These are phyloP conservation scores for Raffaelea deltoideospora DNA, from an alignment of 2,329 filamentous ascomycete genomes.

Conservation along the genomic window DNA sequence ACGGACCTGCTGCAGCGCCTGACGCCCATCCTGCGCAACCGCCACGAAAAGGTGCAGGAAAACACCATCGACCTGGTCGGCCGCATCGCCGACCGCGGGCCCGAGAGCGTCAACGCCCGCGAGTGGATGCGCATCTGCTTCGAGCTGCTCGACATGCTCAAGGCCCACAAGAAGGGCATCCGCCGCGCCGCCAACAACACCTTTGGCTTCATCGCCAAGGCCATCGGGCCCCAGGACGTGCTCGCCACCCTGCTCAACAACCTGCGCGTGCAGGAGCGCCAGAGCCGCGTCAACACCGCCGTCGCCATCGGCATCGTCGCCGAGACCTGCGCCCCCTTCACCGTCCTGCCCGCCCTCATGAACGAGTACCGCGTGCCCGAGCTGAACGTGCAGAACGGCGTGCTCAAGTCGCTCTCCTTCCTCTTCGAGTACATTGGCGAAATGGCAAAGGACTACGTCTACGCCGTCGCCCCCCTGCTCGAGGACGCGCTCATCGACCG, in stretches of 20 bases:
- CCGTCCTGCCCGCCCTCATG: conserved; percentile 95
- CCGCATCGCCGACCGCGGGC: conserved; percentile 91
- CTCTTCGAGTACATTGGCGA: conserved; percentile 98
- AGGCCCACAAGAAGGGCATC: conserved; percentile 99
- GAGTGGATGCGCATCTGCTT: conserved; percentile 99
- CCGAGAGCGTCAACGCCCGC: conserved; percentile 88
- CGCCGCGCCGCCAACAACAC: conserved; percentile 97
- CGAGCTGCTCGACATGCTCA: conserved; percentile 96
- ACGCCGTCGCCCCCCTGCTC: conserved; percentile 86
- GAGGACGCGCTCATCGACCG: conserved; percentile 96
- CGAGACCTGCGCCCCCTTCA: conserved; percentile 96
- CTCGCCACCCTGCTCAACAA: conserved; percentile 93
- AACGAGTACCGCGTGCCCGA: conserved; percentile 98
- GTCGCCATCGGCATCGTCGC: conserved; percentile 98
- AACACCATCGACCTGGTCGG: conserved; percentile 98
- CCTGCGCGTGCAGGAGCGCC: conserved; percentile 88
- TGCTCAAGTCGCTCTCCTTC: conserved; percentile 92
- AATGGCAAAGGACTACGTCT: conserved; percentile 99
- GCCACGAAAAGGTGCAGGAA: conserved; percentile 97
- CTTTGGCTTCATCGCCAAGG: conserved; percentile 98
- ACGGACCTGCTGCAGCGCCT: conserved; percentile 87
- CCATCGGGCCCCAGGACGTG: conserved; percentile 95
- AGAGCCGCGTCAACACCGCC: conserved; percentile 95
- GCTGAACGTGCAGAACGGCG: conserved; percentile 96
- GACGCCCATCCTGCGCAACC: conserved; percentile 94